Conservation (phyloP, 495 filamentous ascomycete genomes). For the Neurospora sp. region DNA sequence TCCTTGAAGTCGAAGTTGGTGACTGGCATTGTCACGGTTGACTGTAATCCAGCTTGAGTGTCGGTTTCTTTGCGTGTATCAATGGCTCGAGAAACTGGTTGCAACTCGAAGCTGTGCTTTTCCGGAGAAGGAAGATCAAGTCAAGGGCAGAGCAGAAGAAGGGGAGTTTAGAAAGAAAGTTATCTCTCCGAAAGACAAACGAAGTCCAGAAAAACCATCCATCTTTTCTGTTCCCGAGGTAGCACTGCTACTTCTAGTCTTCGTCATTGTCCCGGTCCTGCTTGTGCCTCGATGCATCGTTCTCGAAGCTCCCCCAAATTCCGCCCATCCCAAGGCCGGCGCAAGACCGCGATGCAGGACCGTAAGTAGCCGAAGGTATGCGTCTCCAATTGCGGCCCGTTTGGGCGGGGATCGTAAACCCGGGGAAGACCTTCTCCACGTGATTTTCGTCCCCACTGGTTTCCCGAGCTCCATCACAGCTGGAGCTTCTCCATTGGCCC, state of each 20-base stretch:
- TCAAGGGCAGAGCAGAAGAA: not conserved
- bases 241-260: not conserved
- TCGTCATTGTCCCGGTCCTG: not conserved
- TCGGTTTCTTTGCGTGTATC: not conserved
- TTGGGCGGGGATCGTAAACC: not conserved
- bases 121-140: not conserved
- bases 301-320: constrained; percentile 6
- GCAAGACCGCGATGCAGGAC: not conserved
- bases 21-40: constrained; percentile 41
- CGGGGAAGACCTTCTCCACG: not conserved
- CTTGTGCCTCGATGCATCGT: not conserved
- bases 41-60: not conserved
- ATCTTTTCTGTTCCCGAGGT: not conserved
- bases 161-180: not conserved
- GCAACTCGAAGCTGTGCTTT: not conserved
- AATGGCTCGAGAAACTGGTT: not conserved
- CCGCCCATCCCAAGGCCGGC: not conserved
- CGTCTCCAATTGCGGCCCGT: not conserved
- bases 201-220: not conserved
- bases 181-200: not conserved
- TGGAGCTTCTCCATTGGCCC: not conserved
- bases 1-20: constrained; percentile 44
- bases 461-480: not conserved
- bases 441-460: not conserved
- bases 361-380: constrained; percentile 9